phyloP scores from a whole-genome alignment of 495 filamentous ascomycete species.

The Acidomyces sp. region DNA sequence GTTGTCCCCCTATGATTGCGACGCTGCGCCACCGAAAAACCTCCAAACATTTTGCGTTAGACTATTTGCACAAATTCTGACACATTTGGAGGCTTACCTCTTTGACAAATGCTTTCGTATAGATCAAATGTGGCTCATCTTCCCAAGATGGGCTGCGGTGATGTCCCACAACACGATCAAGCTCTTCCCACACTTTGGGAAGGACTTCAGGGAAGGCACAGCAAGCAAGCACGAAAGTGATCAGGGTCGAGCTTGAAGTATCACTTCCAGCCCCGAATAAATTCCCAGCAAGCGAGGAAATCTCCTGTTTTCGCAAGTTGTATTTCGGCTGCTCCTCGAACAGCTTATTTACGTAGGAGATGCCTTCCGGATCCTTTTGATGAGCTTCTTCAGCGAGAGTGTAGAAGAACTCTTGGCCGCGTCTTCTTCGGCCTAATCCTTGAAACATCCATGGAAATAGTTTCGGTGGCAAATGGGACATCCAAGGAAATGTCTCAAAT shows the following conservation, averaged over 20 bases:
- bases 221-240: slow-evolving; percentile 28
- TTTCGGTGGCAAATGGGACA: slow-evolving; percentile 42
- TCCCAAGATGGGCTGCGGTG: slow-evolving; percentile 25
- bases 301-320: slow-evolving; percentile 28
- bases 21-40: slow-evolving; percentile 28
- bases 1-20: slow-evolving; percentile 29
- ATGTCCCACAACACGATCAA: slow-evolving; percentile 25
- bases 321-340: slow-evolving; percentile 32
- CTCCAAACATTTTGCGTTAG: too few species aligned
- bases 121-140: slow-evolving; percentile 23
- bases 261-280: slow-evolving; percentile 56
- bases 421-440: slow-evolving; percentile 26
- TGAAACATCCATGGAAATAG: slow-evolving; percentile 46
- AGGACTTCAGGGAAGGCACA: slow-evolving; percentile 26
- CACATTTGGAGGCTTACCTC: too few species aligned
- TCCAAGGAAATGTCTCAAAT: slow-evolving; percentile 42
- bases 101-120: slow-evolving; percentile 27
- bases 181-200: slow-evolving; percentile 25
- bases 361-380: slow-evolving; percentile 21
- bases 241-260: slow-evolving; percentile 33
- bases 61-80: too few species aligned
- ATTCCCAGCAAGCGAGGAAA: slow-evolving; percentile 28
- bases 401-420: slow-evolving; percentile 32
- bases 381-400: slow-evolving; percentile 32
- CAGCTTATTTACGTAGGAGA: slow-evolving; percentile 31